phyloP scores from a whole-genome alignment of 2,329 filamentous ascomycete genomes.

The Neodidymelliopsis sp. region DNA sequence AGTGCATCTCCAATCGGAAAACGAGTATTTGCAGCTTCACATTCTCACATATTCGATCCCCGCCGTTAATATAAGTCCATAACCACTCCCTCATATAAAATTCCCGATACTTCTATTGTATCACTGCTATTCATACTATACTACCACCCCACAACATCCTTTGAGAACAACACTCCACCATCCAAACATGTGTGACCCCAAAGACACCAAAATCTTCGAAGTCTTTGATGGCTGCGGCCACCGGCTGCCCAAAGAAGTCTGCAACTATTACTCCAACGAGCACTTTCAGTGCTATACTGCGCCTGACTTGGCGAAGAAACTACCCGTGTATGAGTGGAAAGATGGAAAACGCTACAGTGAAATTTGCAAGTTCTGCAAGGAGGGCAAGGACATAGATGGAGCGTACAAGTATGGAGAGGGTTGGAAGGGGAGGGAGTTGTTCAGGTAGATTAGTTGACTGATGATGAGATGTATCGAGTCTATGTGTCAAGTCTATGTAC shows the following conservation, averaged over 20 bases:
- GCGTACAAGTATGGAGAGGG: neutral
- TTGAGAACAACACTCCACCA: neutral
- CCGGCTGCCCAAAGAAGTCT: neutral
- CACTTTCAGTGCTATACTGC: neutral
- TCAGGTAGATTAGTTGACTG: no score
- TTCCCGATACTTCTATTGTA: no score
- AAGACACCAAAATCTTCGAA: conserved; percentile 1
- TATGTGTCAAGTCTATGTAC: no score
- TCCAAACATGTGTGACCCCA: conserved; percentile 4
- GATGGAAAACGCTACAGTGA: neutral
- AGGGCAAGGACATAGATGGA: conserved; percentile 1
- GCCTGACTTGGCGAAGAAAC: neutral
- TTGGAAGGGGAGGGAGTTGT: neutral
- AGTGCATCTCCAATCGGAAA: no score
- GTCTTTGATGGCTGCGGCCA: conserved; percentile 3
- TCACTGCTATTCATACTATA: no score
- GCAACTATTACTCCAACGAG: conserved; percentile 2
- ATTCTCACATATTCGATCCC: no score
- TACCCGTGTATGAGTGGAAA: neutral
- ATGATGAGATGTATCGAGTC: no score
- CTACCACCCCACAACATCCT: no score
- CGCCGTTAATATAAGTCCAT: no score
- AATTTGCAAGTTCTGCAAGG: neutral
- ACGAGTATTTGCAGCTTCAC: no score
- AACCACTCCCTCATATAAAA: no score